phyloP scores from a whole-genome alignment of 23 red algal species.

The Gracilaria gracilis region DNA sequence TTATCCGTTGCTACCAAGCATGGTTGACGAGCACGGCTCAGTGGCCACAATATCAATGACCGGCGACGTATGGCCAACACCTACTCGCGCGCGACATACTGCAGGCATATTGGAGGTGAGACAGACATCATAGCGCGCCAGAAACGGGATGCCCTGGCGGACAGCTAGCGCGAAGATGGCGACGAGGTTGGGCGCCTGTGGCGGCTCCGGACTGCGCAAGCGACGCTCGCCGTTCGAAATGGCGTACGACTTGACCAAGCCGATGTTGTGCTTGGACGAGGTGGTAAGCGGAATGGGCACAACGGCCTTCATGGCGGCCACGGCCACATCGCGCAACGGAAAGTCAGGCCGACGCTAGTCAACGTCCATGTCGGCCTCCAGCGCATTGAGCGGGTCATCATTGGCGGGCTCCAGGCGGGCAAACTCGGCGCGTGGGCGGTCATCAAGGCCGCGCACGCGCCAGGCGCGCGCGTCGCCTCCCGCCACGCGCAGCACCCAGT shows the following conservation, averaged over 20 bases:
- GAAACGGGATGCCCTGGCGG: slow-evolving; percentile 41
- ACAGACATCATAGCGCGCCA: slow-evolving; percentile 76
- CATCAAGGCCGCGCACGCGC: slow-evolving; percentile 80
- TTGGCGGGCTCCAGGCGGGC: slow-evolving; percentile 70
- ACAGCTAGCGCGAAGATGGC: slow-evolving; percentile 66
- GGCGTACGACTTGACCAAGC: slow-evolving; percentile 80
- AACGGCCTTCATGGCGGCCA: slow-evolving; percentile 50
- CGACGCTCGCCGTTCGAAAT: slow-evolving; percentile 83
- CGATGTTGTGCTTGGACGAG: slow-evolving; percentile 47
- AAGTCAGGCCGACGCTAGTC: slow-evolving; percentile 14
- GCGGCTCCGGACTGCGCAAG: slow-evolving; percentile 81
- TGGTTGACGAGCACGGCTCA: slow-evolving; percentile 26
- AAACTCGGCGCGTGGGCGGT: slow-evolving; percentile 81
- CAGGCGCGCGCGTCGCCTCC: slow-evolving; percentile 61
- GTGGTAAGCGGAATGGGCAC: slow-evolving; percentile 77
- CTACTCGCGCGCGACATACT: slow-evolving; percentile 63
- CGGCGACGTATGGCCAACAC: slow-evolving; percentile 50
- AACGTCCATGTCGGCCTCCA: slow-evolving; percentile 37
- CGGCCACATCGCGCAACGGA: slow-evolving; percentile 42
- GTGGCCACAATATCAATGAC: slow-evolving; percentile 34
- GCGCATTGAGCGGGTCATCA: slow-evolving; percentile 42
- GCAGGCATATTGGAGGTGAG: slow-evolving; percentile 54
- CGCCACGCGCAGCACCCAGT: slow-evolving; percentile 73
- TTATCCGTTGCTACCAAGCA: slow-evolving; percentile 47
- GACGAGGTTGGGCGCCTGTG: slow-evolving; percentile 64